Base-by-base conservation (phyloP, 352 stramenopile genomes). In the Globisporangium paddicum region DNA sequence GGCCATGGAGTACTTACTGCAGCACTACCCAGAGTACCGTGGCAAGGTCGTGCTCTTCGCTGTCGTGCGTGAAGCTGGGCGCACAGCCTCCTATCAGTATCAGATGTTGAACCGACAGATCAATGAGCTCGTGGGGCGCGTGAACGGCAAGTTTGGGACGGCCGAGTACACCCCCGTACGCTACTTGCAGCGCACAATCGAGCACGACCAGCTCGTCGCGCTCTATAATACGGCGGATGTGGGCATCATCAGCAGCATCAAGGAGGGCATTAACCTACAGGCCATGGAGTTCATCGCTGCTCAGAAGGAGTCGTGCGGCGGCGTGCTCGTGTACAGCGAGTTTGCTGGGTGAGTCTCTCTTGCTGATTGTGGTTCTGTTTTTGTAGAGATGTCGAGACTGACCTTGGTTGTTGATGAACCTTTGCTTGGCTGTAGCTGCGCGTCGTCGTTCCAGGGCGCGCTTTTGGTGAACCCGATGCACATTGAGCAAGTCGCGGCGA, bases 31-130 rank as follows among this genome's bases (percentile, higher is more conserved):
- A 58, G 85, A 96, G 46, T 97, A 96, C 25, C 95, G 97, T 50
- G 91, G 96, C 30, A 96, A 97, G 41, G 75, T 98, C 0, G 88
- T 98, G 26, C 77, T 98, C 53, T 96, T 98, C 53, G 95, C 90
- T 2, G 94, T 99, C n/a, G 96, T 96, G 25, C 77, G 82, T 0
- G 82, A 91, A 38, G 68, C 67, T 10, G 82, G 82, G 3, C 77
- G 82, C 14, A 89, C 77, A 11, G 69, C 79, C 5, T 87, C 82
- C 3, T 56, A 73, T 58, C 84, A 82, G 67, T 93, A 88, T 77
- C 74, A 77, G 67, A 95, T 88, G 75, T 78, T 89, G 40, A 92
- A 79, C 54, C 84, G 87, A 2, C 86, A 96, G 63, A 89, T 97
- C 25, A 96, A 96, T 58, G 85, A 96, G 66, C 72, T 96, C 5